Conservation (phyloP, 768 basidiomycete genomes). For the Thelephora aurantiotincta region DNA sequence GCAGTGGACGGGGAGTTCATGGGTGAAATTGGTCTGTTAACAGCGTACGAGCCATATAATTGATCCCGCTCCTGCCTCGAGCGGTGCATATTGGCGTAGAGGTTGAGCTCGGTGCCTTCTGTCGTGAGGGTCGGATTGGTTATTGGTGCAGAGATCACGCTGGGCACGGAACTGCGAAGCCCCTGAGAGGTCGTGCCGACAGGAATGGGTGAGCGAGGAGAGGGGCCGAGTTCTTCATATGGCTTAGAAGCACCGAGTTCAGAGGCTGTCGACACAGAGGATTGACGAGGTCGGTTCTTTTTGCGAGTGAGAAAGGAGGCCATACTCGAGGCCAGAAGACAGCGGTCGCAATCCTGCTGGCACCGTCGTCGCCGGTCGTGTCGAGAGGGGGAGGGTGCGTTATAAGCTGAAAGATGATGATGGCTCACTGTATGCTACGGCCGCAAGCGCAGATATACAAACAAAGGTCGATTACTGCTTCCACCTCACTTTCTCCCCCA, state of each 20-base stretch:
- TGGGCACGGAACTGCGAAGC: conserved; percentile 8
- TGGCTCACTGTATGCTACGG: too few relatives aligned
- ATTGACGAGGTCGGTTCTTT: conserved; percentile 21
- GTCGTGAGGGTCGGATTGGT: conserved; percentile 70
- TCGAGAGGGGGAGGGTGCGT: neutral
- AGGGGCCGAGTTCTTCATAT: conserved; percentile 17
- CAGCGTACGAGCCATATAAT: conserved; percentile 22
- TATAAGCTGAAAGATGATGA: neutral
- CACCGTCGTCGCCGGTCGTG: neutral
- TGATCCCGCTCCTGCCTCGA: conserved; percentile 41
- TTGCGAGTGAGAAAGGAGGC: conserved; percentile 23
- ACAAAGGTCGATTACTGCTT: too few relatives aligned
- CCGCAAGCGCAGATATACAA: too few relatives aligned
- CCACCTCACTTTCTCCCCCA: neutral
- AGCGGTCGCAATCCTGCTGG: neutral
- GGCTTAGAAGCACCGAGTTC: conserved; percentile 18
- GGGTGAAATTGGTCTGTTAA: conserved; percentile 31
- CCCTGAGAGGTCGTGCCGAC: conserved; percentile 16
- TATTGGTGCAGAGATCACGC: conserved; percentile 63
- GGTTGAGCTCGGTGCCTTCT: conserved; percentile 60
- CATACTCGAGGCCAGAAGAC: conserved; percentile 11
- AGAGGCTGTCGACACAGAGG: conserved; percentile 18
- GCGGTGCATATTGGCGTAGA: conserved; percentile 37
- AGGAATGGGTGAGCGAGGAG: conserved; percentile 15
- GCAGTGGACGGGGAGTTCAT: conserved; percentile 34